Conservation (phyloP, 257 asterid species). For the Solanum boliviense region DNA sequence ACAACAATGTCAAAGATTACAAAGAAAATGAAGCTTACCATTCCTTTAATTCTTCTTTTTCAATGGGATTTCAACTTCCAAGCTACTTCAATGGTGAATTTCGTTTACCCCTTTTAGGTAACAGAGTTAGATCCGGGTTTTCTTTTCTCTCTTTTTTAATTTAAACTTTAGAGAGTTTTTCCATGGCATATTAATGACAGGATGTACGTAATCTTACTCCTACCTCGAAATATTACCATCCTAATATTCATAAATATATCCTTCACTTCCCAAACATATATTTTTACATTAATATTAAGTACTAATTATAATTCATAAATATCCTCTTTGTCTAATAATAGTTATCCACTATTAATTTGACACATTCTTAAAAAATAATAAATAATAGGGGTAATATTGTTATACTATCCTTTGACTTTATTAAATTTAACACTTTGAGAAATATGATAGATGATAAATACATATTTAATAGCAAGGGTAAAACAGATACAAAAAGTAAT, state of each 20-base stretch:
- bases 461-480: too few species aligned
- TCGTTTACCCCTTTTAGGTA: not conserved
- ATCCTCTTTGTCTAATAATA: accelerated
- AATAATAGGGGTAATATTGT: too few species aligned
- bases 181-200: not conserved
- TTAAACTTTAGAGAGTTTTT: not conserved
- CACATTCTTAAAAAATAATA: too few species aligned
- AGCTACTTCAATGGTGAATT: not conserved
- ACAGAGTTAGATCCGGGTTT: not conserved
- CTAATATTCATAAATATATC: too few species aligned
- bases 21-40: not conserved
- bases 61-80: not conserved
- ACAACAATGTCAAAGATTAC: not conserved
- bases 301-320: too few species aligned
- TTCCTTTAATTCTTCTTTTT: not conserved
- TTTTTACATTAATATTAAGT: too few species aligned
- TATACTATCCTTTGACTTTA: too few species aligned
- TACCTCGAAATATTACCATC: too few species aligned
- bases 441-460: not conserved
- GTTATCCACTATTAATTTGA: too few species aligned
- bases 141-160: not conserved
- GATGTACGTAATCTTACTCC: too few species aligned
- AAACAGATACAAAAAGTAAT: too few species aligned
- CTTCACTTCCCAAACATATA: not conserved
- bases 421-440: too few species aligned